These are phyloP conservation scores for Lactuca saligna DNA, from an alignment of 129 eudicot genomes.

Conservation along the genomic window DNA sequence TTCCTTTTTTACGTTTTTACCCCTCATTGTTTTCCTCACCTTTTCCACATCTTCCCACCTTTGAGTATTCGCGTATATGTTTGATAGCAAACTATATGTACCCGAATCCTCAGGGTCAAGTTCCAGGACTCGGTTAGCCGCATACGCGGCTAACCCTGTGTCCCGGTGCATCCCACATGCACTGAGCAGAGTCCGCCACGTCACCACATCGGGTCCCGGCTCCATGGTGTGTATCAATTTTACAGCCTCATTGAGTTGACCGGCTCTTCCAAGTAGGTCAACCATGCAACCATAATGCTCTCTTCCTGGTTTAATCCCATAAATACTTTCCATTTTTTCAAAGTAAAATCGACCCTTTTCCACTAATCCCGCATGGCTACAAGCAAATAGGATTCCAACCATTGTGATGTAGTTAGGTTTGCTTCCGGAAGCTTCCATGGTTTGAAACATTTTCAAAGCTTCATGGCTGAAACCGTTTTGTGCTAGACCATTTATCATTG, in stretches of 20 bases:
- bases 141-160: conserved; percentile 58
- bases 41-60: conserved; percentile 60
- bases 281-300: conserved; percentile 82
- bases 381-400: conserved; percentile 68
- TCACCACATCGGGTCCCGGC: conserved; percentile 56
- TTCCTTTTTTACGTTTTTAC: conserved; percentile 56
- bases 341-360: conserved; percentile 52
- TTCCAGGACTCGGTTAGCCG: conserved; percentile 53
- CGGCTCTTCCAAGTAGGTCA: conserved; percentile 71
- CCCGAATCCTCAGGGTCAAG: conserved; percentile 66
- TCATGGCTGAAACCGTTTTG: conserved; percentile 72
- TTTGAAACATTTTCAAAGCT: conserved; percentile 50
- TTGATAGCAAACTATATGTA: conserved; percentile 51
- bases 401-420: conserved; percentile 67
- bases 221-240: conserved; percentile 52
- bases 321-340: conserved; percentile 49
- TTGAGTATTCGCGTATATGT: conserved; percentile 53
- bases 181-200: conserved; percentile 68
- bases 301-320: conserved; percentile 54
- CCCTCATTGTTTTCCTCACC: conserved; percentile 53
- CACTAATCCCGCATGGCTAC: conserved; percentile 73
- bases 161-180: conserved; percentile 63
- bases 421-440: conserved; percentile 43
- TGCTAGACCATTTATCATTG: conserved; percentile 76
- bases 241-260: conserved; percentile 61